Evolutionary conservation across 371 early-diverging fungal genomes (phyloP).

Genomic region (Rhizopus stolonifer): DNA sequence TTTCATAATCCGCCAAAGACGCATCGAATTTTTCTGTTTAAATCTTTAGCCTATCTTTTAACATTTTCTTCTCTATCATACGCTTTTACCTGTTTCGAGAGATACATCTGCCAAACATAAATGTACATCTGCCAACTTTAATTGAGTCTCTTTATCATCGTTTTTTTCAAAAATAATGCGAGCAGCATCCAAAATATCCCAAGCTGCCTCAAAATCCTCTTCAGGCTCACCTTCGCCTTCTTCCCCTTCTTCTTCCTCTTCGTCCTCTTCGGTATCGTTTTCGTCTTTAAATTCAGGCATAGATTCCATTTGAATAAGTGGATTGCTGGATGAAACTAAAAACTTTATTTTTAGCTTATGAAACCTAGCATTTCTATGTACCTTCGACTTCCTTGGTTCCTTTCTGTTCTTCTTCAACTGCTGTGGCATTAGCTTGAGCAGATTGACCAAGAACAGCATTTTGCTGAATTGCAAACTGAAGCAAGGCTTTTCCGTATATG

Average conservation of each 20-base stretch:
- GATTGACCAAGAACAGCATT: constrained; percentile 68
- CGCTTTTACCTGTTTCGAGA: constrained; percentile 72
- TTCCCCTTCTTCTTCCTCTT: constrained; percentile 30
- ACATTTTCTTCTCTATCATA: neutral
- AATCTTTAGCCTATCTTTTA: neutral
- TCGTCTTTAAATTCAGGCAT: constrained; percentile 51
- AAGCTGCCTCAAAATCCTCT: constrained; percentile 87
- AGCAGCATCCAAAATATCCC: constrained; percentile 85
- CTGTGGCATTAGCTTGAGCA: constrained; percentile 21
- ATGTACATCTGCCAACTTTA: constrained; percentile 72
- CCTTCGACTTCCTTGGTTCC: constrained; percentile 11
- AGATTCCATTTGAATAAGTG: constrained; percentile 53
- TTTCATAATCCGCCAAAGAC: constrained; percentile 73
- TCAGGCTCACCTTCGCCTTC: constrained; percentile 49
- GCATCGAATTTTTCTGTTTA: constrained; percentile 78
- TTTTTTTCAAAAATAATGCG: constrained; percentile 76
- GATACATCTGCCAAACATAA: constrained; percentile 82
- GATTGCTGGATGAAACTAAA: constrained; percentile 35
- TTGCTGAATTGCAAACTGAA: constrained; percentile 76
- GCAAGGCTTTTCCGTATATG: constrained; percentile 77
- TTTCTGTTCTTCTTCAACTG: constrained; percentile 18
- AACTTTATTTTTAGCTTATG: constrained; percentile 1
- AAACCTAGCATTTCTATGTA: neutral
- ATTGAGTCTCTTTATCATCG: constrained; percentile 57
- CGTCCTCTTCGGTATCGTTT: constrained; percentile 42